Conservation (phyloP, 1,284 basidiomycete species). For the Ceratobasidium sp. region DNA sequence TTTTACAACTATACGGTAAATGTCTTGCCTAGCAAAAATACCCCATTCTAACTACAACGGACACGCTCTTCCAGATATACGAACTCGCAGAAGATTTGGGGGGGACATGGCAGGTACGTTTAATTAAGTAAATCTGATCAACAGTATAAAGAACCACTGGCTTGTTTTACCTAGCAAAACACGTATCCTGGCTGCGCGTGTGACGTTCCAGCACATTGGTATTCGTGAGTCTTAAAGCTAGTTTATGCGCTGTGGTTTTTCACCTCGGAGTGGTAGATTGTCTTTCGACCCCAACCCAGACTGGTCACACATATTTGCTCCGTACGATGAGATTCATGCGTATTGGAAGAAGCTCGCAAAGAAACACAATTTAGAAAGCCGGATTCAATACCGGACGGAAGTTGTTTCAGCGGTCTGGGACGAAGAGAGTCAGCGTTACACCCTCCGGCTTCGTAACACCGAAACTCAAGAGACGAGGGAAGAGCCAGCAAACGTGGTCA, state of each 20-base stretch:
- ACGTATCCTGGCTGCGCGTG: conserved; percentile 55
- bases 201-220: conserved; percentile 55
- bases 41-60: background rate
- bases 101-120: conserved; percentile 68
- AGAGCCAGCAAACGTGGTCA: conserved; percentile 35
- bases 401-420: conserved; percentile 47
- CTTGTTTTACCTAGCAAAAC: conserved; percentile 50
- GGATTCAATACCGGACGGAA: conserved; percentile 46
- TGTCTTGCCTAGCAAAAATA: background rate
- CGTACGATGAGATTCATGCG: conserved; percentile 36
- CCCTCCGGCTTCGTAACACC: conserved; percentile 25
- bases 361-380: conserved; percentile 44
- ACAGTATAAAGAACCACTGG: background rate
- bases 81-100: conserved; percentile 64
- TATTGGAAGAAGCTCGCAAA: conserved; percentile 43
- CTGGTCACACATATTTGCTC: conserved; percentile 38
- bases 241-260: conserved; percentile 62
- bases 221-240: conserved; percentile 45
- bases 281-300: conserved; percentile 44
- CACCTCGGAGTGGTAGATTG: conserved; percentile 62
- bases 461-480: conserved; percentile 41
- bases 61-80: conserved; percentile 61
- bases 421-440: conserved; percentile 51
- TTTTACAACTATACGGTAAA: conserved; percentile 24
- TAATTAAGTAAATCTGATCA: background rate